Evolutionary conservation across 148 eudicot species (phyloP).

Genomic region (Rhododendron vialii): DNA sequence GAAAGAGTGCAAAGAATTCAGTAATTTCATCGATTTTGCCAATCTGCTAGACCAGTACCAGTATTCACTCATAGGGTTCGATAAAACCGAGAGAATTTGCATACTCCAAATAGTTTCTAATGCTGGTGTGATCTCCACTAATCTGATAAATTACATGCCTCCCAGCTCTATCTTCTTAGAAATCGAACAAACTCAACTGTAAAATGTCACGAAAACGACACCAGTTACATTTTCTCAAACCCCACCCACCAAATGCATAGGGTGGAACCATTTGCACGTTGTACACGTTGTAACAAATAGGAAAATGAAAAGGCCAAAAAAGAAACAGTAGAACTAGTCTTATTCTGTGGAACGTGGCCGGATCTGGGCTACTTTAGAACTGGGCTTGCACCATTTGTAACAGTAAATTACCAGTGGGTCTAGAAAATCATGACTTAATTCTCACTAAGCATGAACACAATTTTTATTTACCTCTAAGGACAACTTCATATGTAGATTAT

Average conservation of each 20-base stretch:
- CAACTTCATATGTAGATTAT: too few species aligned
- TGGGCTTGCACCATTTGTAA: too few species aligned
- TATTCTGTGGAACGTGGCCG: too few species aligned
- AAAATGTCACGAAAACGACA: not conserved
- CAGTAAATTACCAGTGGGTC: too few species aligned
- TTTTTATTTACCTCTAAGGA: too few species aligned
- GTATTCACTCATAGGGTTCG: not conserved
- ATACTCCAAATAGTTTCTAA: not conserved
- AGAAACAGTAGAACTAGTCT: not conserved
- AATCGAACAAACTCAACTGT: not conserved
- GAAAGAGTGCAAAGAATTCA: not conserved
- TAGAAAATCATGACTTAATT: too few species aligned
- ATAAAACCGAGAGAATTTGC: not conserved
- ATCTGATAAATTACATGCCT: not conserved
- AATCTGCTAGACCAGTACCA: not conserved
- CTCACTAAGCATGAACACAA: too few species aligned
- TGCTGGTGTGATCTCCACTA: not conserved
- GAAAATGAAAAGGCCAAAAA: not conserved
- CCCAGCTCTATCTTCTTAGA: not conserved
- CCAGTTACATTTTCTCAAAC: not conserved
- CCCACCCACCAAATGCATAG: too few species aligned
- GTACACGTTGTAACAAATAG: too few species aligned
- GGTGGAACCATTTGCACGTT: too few species aligned
- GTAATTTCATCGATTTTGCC: not conserved
- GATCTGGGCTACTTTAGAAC: too few species aligned